phyloP scores from a whole-genome alignment of 2,329 filamentous ascomycete genomes.

The Aspergillus fischeri region DNA sequence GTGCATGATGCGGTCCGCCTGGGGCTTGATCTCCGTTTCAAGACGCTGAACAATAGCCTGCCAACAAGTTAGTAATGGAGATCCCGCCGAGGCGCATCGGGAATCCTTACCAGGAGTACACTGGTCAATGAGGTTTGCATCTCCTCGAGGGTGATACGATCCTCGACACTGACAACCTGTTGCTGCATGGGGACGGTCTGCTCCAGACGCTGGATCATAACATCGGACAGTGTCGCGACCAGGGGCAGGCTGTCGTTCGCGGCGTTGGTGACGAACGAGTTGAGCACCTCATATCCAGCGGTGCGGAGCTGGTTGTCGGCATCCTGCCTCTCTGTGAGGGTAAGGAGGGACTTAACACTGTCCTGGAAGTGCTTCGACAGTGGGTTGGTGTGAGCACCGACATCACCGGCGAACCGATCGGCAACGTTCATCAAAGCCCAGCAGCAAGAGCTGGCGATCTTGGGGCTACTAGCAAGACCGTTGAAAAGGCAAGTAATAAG shows the following conservation, averaged over 20 bases:
- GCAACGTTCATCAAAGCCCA: conserved; percentile 99
- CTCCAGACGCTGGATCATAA: conserved; percentile 86
- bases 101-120: conserved; percentile 62
- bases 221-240: conserved; percentile 76
- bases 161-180: conserved; percentile 95
- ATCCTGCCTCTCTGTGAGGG: conserved; percentile 75
- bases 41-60: conserved; percentile 80
- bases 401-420: conserved; percentile 87
- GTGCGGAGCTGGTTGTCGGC: conserved; percentile 86
- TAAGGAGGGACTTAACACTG: conserved; percentile 78
- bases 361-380: conserved; percentile 90
- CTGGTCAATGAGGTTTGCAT: conserved; percentile 95
- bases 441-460: conserved; percentile 98
- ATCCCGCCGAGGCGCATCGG: background rate
- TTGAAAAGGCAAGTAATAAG: conserved; percentile 86
- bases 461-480: conserved; percentile 82
- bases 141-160: conserved; percentile 91
- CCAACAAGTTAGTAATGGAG: background rate
- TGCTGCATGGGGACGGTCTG: conserved; percentile 83
- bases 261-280: conserved; percentile 87
- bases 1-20: conserved; percentile 92
- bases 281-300: conserved; percentile 94
- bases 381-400: conserved; percentile 72
- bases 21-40: conserved; percentile 84
- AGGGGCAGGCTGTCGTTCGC: conserved; percentile 79